Conservation (phyloP, 2,329 filamentous ascomycete genomes). For the Amauroascus niger region DNA sequence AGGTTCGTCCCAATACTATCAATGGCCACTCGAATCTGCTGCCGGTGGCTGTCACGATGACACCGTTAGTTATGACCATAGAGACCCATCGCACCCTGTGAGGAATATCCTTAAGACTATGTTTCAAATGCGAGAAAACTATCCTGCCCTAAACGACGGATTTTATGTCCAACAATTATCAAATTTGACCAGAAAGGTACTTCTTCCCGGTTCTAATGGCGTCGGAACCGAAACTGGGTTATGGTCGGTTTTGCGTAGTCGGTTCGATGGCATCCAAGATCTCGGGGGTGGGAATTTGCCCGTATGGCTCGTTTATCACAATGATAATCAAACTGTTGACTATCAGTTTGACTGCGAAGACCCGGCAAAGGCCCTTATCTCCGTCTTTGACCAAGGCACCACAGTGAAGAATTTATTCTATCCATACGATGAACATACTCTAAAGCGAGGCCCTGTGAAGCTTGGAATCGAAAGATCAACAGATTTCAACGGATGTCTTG, state of each 20-base stretch:
- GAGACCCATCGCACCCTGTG: slow-evolving; percentile 53
- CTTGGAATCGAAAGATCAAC: slow-evolving; percentile 42
- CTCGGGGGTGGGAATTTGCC: slow-evolving; percentile 40
- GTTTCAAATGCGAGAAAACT: slow-evolving; percentile 50
- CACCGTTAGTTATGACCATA: slow-evolving; percentile 49
- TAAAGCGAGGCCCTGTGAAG: slow-evolving; percentile 40
- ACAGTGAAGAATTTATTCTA: slow-evolving; percentile 55
- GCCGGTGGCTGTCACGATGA: slow-evolving; percentile 49
- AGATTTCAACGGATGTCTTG: slow-evolving; percentile 47
- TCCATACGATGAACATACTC: slow-evolving; percentile 48
- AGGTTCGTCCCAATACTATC: slow-evolving; percentile 47
- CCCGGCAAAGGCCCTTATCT: slow-evolving; percentile 42
- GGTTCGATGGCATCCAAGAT: slow-evolving; percentile 45
- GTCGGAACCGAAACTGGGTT: slow-evolving; percentile 49
- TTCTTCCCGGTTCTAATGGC: slow-evolving; percentile 45
- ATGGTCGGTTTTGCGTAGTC: slow-evolving; percentile 50
- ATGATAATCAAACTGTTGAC: slow-evolving; percentile 40
- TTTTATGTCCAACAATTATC: slow-evolving; percentile 48
- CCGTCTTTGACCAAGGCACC: slow-evolving; percentile 46
- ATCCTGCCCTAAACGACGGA: slow-evolving; percentile 51
- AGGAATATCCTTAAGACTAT: slow-evolving; percentile 53
- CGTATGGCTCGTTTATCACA: slow-evolving; percentile 39
- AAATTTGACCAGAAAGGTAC: slow-evolving; percentile 45
- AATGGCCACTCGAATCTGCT: slow-evolving; percentile 49
- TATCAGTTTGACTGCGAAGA: slow-evolving; percentile 52